Conservation (phyloP, 1,284 basidiomycete species). For the Ganoderma lucidum region DNA sequence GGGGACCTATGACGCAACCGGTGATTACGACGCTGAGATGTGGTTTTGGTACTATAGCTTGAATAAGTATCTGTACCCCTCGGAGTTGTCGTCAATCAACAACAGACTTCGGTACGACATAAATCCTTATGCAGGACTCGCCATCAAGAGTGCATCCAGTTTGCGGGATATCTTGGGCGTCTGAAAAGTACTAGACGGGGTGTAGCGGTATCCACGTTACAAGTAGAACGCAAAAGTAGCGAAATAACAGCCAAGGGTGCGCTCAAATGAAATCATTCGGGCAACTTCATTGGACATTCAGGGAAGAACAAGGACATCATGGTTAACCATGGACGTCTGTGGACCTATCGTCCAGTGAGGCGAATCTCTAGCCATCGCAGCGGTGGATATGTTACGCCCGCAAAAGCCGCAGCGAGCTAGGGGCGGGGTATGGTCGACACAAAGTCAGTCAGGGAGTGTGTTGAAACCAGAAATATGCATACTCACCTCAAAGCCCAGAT, state of each 20-base stretch:
- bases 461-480: slow-evolving; percentile 6
- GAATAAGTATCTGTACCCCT: neutral
- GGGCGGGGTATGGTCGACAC: neutral
- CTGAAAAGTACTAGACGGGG: no score
- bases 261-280: no score
- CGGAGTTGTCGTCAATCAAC: no score
- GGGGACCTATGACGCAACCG: neutral
- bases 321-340: neutral
- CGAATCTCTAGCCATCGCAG: slow-evolving; percentile 55
- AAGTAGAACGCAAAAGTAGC: no score
- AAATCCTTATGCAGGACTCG: no score
- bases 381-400: slow-evolving; percentile 50
- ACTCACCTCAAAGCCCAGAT: slow-evolving; percentile 65
- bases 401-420: slow-evolving; percentile 53
- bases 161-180: no score
- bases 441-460: neutral
- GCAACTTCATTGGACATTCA: neutral
- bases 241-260: no score
- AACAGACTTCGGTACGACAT: no score
- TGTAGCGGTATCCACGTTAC: no score
- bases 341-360: slow-evolving; percentile 46
- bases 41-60: neutral
- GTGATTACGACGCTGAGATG: neutral
- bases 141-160: no score
- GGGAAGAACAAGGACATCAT: neutral